Evolutionary conservation across 495 filamentous ascomycete genomes (phyloP).

Genomic region (Aspergillus indologenus): DNA sequence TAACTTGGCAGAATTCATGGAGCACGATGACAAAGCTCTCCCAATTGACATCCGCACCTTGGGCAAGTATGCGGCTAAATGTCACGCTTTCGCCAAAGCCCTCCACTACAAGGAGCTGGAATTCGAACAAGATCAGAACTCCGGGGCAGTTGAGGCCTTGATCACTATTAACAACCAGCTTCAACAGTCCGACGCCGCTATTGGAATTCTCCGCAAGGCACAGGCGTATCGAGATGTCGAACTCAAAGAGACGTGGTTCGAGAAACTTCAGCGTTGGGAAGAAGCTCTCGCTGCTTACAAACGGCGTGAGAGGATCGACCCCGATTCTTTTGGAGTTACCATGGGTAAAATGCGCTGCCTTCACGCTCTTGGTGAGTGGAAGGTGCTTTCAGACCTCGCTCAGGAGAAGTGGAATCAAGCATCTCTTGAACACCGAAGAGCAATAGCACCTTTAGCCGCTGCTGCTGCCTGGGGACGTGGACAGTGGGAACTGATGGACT

Average conservation of each 20-base stretch:
- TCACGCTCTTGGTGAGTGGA: conserved; percentile 97
- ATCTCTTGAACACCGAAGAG: conserved; percentile 73
- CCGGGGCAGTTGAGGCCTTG: conserved; percentile 90
- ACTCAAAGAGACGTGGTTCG: conserved; percentile 95
- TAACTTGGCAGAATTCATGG: conserved; percentile 98
- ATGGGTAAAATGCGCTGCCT: conserved; percentile 99
- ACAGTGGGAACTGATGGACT: conserved; percentile 97
- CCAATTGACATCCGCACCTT: conserved; percentile 94
- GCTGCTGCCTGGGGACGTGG: conserved; percentile 96
- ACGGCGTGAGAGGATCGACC: conserved; percentile 68
- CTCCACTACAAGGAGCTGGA: conserved; percentile 98
- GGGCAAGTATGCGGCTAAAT: conserved; percentile 88
- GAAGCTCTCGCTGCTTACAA: conserved; percentile 93
- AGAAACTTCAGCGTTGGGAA: conserved; percentile 97
- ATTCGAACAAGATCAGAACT: conserved; percentile 94
- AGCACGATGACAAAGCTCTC: conserved; percentile 96
- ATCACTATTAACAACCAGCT: conserved; percentile 99
- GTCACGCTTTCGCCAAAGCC: conserved; percentile 96
- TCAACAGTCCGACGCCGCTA: conserved; percentile 95
- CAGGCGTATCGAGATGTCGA: conserved; percentile 94
- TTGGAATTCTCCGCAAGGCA: conserved; percentile 91
- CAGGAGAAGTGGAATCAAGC: conserved; percentile 92
- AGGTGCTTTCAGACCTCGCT: conserved; percentile 78
- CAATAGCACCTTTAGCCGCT: conserved; percentile 88
- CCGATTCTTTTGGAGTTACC: conserved; percentile 79